Evolutionary conservation across 2,329 filamentous ascomycete species (phyloP).

Genomic region (Colletotrichum camelliae): DNA sequence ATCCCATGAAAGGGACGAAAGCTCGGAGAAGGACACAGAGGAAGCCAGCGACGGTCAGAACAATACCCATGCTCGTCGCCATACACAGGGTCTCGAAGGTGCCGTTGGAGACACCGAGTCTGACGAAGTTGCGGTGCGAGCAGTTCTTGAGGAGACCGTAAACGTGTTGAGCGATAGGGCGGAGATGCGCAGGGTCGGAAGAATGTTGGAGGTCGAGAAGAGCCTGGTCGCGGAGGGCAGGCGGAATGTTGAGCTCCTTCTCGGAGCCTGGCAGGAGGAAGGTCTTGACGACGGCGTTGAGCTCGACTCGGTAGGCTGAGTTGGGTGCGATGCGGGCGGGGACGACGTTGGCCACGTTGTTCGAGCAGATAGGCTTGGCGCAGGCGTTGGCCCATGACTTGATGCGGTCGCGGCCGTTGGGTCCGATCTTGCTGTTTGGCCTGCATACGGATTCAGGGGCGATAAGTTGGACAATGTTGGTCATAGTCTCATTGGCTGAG

Average conservation of each 20-base stretch:
- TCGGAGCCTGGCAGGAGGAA: conserved; percentile 46
- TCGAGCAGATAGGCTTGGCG: conserved; percentile 9
- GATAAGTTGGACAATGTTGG: conserved; percentile 38
- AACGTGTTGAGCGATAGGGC: conserved; percentile 50
- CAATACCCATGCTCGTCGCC: conserved; percentile 47
- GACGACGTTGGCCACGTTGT: conserved; percentile 3
- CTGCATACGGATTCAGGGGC: conserved; percentile 31
- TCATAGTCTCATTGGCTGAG: conserved; percentile 34
- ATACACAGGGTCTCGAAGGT: conserved; percentile 55
- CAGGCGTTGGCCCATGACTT: conserved; percentile 25
- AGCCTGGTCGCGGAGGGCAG: conserved; percentile 42
- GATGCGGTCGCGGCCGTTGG: conserved; percentile 25
- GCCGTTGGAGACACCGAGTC: conserved; percentile 58
- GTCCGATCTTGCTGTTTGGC: conserved; percentile 16
- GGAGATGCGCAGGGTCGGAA: conserved; percentile 42
- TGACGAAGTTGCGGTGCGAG: conserved; percentile 56
- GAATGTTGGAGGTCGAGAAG: conserved; percentile 39
- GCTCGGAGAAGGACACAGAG: conserved; percentile 44
- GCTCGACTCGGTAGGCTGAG: conserved; percentile 31
- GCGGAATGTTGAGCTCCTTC: conserved; percentile 54
- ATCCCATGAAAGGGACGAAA: conserved; percentile 40
- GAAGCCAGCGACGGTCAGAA: conserved; percentile 43
- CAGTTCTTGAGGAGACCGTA: conserved; percentile 52
- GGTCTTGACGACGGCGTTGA: conserved; percentile 43
- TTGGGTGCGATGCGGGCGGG: conserved; percentile 17